Base-by-base conservation (phyloP, 2,329 filamentous ascomycete species). In the Sclerotinia borealis region DNA sequence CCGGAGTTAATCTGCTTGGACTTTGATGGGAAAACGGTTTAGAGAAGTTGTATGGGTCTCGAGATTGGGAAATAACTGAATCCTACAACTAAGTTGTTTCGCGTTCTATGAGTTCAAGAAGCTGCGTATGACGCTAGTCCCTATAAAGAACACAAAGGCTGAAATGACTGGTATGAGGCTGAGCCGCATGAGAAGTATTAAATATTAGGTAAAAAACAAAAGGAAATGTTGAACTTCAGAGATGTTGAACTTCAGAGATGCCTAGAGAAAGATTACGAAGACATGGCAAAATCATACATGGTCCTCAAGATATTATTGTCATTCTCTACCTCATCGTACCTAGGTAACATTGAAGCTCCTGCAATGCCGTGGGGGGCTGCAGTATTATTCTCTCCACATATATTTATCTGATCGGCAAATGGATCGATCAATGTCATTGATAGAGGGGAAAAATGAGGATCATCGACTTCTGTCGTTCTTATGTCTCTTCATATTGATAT, bases 401-500 rank as follows among this genome's bases (percentile, higher is more conserved):
- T 45, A 50, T 50, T 17, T 50, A 31, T 54, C 36, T 31, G 47
- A 61, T 54, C 48, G 37, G 48, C 48, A 43, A 9, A 43, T 54
- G 49, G 19, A 45, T 22, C n/a, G n/a, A n/a, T n/a, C n/a, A n/a
- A n/a, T n/a, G n/a, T n/a, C 34, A 43, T 9, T 15, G 27, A 45
- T 56, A 17, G 39, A 45, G 59, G 49, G 37, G 59, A 43, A 31
- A 54, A 22, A n/a, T 55, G n/a, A 34, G 31, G n/a, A 54, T 51
- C 37, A 34, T 51, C 37, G 37, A 61, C 17, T n/a, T 45, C 27
- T 61, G 48, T 15, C 48, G 29, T 55, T 61, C 55, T 41, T 19
- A 31, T 54, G 17, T 54, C 48, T 29, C 37, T 60, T 52, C 59
- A 39, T 19, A 51, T 54, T 62, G 63, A 62, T 62, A 66, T 64